A percentile compares a stretch with the other conserved stretches of the same genome.
These are phyloP conservation scores for Hirschioporus abietinus DNA, from an alignment of 768 basidiomycete species.

Conservation along the genomic window DNA sequence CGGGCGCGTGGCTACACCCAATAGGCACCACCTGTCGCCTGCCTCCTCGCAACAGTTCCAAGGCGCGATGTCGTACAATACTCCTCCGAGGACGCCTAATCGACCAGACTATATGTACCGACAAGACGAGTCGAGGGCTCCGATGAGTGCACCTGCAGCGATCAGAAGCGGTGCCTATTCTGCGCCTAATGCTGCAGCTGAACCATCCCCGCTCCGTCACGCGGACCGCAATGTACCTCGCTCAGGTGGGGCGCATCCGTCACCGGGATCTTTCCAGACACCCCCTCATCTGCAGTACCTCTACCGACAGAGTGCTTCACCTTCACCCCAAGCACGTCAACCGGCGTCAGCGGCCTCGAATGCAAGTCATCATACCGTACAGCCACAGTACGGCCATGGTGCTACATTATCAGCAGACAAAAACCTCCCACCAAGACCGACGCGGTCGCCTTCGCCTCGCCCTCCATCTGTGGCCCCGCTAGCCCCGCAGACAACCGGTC, in stretches of 20 bases:
- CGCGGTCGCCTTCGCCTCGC: neutral
- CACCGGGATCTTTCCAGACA: neutral
- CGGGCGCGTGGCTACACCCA: neutral
- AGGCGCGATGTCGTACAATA: neutral
- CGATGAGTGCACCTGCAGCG: neutral
- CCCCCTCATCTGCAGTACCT: neutral
- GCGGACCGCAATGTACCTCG: neutral
- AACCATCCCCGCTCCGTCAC: neutral
- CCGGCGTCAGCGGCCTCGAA: no score
- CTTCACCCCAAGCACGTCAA: neutral
- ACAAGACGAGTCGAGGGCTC: neutral
- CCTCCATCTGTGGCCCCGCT: neutral
- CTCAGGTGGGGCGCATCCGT: neutral
- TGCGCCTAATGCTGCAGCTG: neutral
- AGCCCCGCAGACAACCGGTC: neutral
- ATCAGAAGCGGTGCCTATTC: neutral
- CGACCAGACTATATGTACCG: neutral
- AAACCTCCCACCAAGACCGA: neutral
- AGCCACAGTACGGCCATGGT: neutral
- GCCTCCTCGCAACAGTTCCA: neutral
- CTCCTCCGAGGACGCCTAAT: neutral
- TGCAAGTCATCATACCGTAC: neutral
- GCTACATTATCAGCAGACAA: neutral
- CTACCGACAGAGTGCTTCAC: neutral
- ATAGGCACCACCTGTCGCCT: neutral